Base-by-base conservation (phyloP, 192 early-diverging fungal genomes). In the Mortierella hygrophila region DNA sequence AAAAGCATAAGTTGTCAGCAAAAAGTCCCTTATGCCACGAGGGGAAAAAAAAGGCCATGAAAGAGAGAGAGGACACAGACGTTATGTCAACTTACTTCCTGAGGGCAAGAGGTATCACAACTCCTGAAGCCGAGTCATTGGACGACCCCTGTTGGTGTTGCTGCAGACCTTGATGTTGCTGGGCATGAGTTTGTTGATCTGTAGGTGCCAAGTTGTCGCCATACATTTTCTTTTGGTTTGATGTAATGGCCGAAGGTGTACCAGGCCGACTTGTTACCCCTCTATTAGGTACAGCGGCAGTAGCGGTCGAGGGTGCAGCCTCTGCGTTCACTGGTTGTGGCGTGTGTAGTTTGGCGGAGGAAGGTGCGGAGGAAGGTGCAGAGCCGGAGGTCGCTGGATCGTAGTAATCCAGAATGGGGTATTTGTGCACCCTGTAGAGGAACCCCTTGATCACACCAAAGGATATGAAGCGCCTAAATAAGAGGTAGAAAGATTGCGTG, bases 381-480 rank as follows among this genome's bases (percentile, higher is more conserved):
- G 32, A 65, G 29, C 57, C 37, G 10, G 52, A 13, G 0, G 78
- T 41, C 3, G 20, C 21, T 23, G 78, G 79, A n/a, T 86, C 79
- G 10, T 81, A 63, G 41, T 74, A 63, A 41, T 88, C 76, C 44
- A 94, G 26, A 9, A 93, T 91, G 6, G 98, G 98, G 83, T 97
- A 99, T 84, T 96, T 97, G 82, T 99, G 95, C 23, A 99, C 94
- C 4, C 98, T 93, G 70, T 94, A 93, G 11, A 99, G 75, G 74
- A 99, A 91, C 3, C 91, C 89, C 74, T 98, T 95, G 75, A 98
- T 91, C 0, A 97, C 92, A 5, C 98, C 98, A 92, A 97, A 99
- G 0, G 96, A 90, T 20, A 99, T 92, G 72, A 99, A 95, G 21
- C 98, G 93, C 37, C 98, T 96, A 75, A 10, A 75, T 55, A 70